Evolutionary conservation across 2,329 filamentous ascomycete species (phyloP), one percentile per base, ranked within the genome.

Genomic region (Exophiala dermatitidis): DNA sequence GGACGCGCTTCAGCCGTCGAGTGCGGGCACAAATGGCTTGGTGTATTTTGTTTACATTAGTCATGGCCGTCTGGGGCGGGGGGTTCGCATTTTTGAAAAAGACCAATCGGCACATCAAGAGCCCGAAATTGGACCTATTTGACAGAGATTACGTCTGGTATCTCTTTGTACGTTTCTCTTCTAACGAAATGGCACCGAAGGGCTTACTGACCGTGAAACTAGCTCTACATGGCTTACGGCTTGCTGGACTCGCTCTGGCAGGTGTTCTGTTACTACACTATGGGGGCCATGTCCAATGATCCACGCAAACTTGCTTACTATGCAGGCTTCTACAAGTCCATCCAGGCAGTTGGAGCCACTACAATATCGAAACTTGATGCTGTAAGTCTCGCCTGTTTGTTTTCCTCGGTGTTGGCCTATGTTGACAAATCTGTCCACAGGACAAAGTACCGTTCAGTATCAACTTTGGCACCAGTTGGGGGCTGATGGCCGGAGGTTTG

Each of bases 281-380:
- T 97, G 86, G 91, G 91, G 47, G 82, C 90, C 5, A 77, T 96
- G 41, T 90, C 88, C 67, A 97, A 97, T 80, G 95, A 91, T 59
- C 83, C 87, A 56, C 88, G 90, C 69, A 91, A 90, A 70, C 81
- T 91, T 30, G 90, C 91, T 73, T 95, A 96, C 75, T 86, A 91
- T 65, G 86, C 89, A 40, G 90, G 88, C 58, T 90, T 87, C 75
- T 93, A 93, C 79, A 93, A 93, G 74, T 85, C 85, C 47, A 87
- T 95, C 59, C 89, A 95, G 70, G 91, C 87, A n/a, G 88, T 86
- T 28, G 89, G 88, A 62, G 83, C 84, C 2, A 88, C 86, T 54
- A 79, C 69, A 46, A 72, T 71, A 56, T 74, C 68, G 34, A 60
- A 60, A 9, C 49, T 63, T 40, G 62, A 64, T 46, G 72, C 68